Conservation (phyloP, 192 early-diverging fungal species). For the Podila horticola region DNA sequence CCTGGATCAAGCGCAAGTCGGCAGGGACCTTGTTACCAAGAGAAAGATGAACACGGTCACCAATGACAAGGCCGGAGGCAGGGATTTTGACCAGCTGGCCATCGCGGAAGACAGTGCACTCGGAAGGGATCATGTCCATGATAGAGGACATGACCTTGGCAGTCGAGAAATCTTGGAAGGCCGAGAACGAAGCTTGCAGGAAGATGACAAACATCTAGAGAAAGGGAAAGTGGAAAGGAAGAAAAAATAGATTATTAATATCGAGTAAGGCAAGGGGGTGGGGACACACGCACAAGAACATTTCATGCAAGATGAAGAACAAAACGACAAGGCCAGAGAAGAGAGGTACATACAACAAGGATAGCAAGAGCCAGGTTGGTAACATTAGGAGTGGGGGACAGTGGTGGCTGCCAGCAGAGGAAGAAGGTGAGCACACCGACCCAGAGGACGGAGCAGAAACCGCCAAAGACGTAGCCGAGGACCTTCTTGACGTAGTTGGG, state of each 20-base stretch:
- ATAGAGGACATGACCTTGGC: slow-evolving; percentile 78
- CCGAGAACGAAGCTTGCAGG: slow-evolving; percentile 76
- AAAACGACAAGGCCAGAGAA: neutral
- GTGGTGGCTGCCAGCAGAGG: slow-evolving; percentile 71
- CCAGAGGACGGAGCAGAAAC: slow-evolving; percentile 82
- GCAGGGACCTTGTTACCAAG: slow-evolving; percentile 84
- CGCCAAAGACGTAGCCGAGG: slow-evolving; percentile 69
- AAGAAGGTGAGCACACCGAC: slow-evolving; percentile 73
- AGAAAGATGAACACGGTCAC: slow-evolving; percentile 79
- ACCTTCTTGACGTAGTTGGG: slow-evolving; percentile 56
- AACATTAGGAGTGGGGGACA: slow-evolving; percentile 56
- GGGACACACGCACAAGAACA: too few species aligned
- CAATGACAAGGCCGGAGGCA: slow-evolving; percentile 71
- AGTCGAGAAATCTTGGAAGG: slow-evolving; percentile 78
- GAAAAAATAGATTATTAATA: neutral
- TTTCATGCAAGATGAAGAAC: neutral
- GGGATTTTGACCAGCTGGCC: slow-evolving; percentile 63
- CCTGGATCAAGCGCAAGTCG: slow-evolving; percentile 78
- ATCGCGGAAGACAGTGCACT: slow-evolving; percentile 76
- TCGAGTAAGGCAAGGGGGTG: too few species aligned
- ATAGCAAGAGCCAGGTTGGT: slow-evolving; percentile 70
- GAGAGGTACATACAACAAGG: slow-evolving; percentile 44
- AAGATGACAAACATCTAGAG: slow-evolving; percentile 69
- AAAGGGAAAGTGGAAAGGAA: neutral
- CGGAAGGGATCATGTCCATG: slow-evolving; percentile 75